Conservation (phyloP, 306 rosid species). For the Castanopsis chinensis region DNA sequence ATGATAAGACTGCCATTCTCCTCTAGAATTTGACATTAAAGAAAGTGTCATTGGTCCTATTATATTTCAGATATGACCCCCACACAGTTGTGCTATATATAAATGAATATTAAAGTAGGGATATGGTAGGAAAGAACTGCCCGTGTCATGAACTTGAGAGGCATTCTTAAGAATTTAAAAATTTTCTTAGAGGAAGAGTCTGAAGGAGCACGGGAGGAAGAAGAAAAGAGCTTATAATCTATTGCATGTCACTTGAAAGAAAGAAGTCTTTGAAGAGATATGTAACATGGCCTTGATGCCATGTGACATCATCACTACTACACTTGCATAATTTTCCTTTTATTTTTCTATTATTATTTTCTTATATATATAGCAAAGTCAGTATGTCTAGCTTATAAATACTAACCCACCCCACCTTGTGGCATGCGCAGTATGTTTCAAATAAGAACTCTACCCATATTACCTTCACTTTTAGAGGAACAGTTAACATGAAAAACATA, state of each 20-base stretch:
- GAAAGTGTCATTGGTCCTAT: neutral
- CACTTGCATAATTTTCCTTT: neutral
- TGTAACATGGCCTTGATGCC: neutral
- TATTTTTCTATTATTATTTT: no score
- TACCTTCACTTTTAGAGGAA: neutral
- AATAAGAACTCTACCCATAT: no score
- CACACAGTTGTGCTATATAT: neutral
- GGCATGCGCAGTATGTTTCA: no score
- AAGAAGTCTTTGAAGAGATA: neutral
- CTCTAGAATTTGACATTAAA: neutral
- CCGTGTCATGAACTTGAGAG: neutral
- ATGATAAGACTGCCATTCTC: neutral
- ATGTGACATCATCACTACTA: neutral
- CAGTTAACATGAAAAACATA: neutral
- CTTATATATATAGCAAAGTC: neutral
- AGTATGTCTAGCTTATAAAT: neutral
- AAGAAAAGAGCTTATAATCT: neutral
- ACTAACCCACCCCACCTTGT: neutral
- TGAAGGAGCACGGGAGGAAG: neutral
- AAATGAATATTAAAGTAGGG: neutral
- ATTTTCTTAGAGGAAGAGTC: neutral
- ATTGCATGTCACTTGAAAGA: neutral
- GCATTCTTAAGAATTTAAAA: neutral
- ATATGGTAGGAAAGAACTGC: neutral
- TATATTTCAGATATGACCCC: neutral